Base-by-base conservation (phyloP, 352 stramenopile genomes). In the Globisporangium apiculatum region DNA sequence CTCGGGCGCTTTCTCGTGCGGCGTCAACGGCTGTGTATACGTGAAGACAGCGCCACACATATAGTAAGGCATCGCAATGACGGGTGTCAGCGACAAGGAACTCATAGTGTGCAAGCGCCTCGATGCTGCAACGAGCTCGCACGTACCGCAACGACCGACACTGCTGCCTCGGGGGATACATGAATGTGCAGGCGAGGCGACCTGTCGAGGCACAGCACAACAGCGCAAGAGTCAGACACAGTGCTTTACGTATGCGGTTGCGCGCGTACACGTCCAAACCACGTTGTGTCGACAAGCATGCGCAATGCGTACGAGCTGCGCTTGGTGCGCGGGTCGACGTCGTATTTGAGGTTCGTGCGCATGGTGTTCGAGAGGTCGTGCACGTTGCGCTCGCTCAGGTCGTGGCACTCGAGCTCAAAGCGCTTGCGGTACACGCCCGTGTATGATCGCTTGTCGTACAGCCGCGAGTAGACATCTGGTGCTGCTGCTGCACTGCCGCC, bases 401-500 rank as follows among this genome's bases (percentile, higher is more conserved):
- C 69, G 51, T 77, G 60, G 55, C 63, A 75, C 51, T 80, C 69
- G 24, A 60, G 51, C 55, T 87, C 74, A 53, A 87, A 86, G 36
- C 77, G 75, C 57, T 86, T 86, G 52, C 70, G 69, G 60, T 83
- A 84, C 43, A 86, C 67, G 35, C 77, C 77, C n/a, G 76, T 86
- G 70, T 83, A 86, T 47, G 71, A 87, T 36, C 79, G 74, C 10
- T 68, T 75, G 58, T 87, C 77, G 54, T 71, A 72, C 60, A 86
- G 65, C 5, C 77, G 66, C 55, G 72, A 69, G 62, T 84, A 87
- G 42, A 87, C 73, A 57, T 80, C 62, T 24, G 12, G 62, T 8
- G 46, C 56, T 53, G 41, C n/a, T 36, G 48, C 47, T 42, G 48
- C 55, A 31, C 24, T 31, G 24, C 40, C 40, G 40, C 40, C 11